Evolutionary conservation across 108 stramenopile species (phyloP).

Genomic region (Nitzschia sp.): DNA sequence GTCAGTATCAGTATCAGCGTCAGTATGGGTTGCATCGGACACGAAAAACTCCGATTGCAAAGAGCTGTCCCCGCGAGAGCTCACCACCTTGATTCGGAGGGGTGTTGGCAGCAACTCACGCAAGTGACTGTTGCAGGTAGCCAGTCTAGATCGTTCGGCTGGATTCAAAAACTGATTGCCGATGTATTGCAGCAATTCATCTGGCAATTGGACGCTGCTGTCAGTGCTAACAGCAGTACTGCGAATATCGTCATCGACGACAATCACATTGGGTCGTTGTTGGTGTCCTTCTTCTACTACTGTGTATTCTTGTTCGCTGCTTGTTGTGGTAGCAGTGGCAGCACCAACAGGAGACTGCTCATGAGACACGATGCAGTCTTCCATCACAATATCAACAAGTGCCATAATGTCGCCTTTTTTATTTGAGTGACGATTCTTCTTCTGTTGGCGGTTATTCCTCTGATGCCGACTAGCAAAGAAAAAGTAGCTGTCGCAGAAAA

Average conservation of each 20-base stretch:
- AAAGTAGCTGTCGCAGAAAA: too few relatives aligned
- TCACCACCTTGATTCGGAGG: slow-evolving; percentile 5
- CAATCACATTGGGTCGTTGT: too few relatives aligned
- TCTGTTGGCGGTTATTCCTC: too few relatives aligned
- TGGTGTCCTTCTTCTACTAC: too few relatives aligned
- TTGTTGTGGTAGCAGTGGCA: too few relatives aligned
- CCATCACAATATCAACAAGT: neutral
- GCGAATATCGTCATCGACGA: too few relatives aligned
- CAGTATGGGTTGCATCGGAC: slow-evolving; percentile 2
- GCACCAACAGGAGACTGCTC: too few relatives aligned
- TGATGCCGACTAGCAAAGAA: too few relatives aligned
- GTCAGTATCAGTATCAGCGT: neutral
- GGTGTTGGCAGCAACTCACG: neutral
- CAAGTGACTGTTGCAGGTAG: slow-evolving; percentile 9
- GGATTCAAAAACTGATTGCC: slow-evolving; percentile 12
- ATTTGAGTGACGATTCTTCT: too few relatives aligned
- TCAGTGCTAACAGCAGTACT: too few relatives aligned
- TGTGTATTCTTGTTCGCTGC: too few relatives aligned
- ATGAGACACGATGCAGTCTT: neutral
- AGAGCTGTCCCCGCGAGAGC: neutral
- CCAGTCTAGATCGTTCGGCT: slow-evolving; percentile 12
- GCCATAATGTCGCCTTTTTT: too few relatives aligned
- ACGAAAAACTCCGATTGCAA: slow-evolving; percentile 11
- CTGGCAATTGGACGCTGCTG: neutral
- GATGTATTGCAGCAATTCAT: slow-evolving; percentile 14